Base-by-base conservation (phyloP, 257 asterid genomes). In the Fraxinus anomala region DNA sequence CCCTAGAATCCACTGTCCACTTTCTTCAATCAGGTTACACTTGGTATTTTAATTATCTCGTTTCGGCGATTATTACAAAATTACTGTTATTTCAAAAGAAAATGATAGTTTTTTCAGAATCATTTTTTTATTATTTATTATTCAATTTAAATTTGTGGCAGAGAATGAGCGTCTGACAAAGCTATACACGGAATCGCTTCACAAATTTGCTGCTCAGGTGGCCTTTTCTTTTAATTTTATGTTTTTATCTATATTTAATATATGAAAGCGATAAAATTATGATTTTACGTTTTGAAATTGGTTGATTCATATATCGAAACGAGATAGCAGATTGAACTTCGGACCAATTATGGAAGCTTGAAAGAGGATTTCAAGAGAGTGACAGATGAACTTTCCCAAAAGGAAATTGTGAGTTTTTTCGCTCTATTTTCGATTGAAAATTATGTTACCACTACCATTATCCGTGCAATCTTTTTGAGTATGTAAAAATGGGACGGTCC, bases 141-240 rank as follows among this genome's bases (percentile, higher is more conserved):
- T 67, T 21, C 19, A 23, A 63, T 63, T 63, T 26, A 12, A 10
- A 9, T 63, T 33, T 47, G 39, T 19, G 17, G 80, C 83, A 85
- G 87, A 83, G 79, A 85, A 83, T 76, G 82, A 78, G 80, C 73
- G 89, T n/a, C 80, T 85, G 63, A 78, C 77, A 40, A 73, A 81
- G 63, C 31, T 75, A 12, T 83, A 80, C 75, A 70, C 77, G 7
- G 83, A 78, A 42, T 80, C 77, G 17, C 73, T 83, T 19, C 61
- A 44, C 79, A 83, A 76, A 42, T 66, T 82, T 72, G 77, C 82
- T 37, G 76, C 70, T 63, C 76, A 83, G 89, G 87, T 85, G 37
- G 40, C 61, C 24, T 21, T 74, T 59, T 61, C 12, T 37, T 74
- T 19, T 5, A 28, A 37, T 42, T 21, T 34, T 56, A 37, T 23